These are phyloP conservation scores for Cladobotryum protrusum DNA, from an alignment of 2,329 filamentous ascomycete species.

Conservation along the genomic window DNA sequence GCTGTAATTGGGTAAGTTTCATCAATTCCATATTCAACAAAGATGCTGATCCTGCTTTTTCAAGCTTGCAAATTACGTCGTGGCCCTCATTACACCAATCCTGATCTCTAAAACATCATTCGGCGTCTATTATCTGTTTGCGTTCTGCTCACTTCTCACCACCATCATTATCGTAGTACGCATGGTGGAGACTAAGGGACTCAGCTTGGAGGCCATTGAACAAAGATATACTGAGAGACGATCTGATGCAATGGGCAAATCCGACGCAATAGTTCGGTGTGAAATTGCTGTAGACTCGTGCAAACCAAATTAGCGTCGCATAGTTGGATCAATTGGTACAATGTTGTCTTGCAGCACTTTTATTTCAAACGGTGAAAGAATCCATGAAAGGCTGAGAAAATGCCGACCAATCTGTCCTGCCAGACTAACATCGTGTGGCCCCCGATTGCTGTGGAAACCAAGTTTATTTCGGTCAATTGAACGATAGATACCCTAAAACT, in stretches of 20 bases:
- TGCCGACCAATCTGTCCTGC: too few species aligned
- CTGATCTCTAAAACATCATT: conserved; percentile 33
- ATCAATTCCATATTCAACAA: background rate
- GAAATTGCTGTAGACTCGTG: too few species aligned
- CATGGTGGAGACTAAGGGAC: conserved; percentile 39
- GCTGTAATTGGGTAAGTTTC: conserved; percentile 42
- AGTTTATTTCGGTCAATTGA: too few species aligned
- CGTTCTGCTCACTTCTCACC: conserved; percentile 30
- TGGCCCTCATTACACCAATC: conserved; percentile 39
- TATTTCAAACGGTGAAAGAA: too few species aligned
- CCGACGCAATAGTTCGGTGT: background rate
- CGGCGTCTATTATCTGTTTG: conserved; percentile 42
- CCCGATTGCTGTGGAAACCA: too few species aligned
- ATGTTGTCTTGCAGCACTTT: too few species aligned
- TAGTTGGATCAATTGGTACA: too few species aligned
- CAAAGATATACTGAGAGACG: conserved; percentile 2
- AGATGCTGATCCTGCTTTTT: background rate
- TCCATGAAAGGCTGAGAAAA: too few species aligned
- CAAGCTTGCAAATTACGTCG: conserved; percentile 38
- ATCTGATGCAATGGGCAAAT: background rate
- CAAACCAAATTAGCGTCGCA: too few species aligned
- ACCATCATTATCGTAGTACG: conserved; percentile 30
- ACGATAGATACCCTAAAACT: too few species aligned
- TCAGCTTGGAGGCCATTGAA: conserved; percentile 34
- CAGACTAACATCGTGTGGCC: too few species aligned